These are phyloP conservation scores for Alternaria arbusti DNA, from an alignment of 2,329 filamentous ascomycete species.

Conservation along the genomic window DNA sequence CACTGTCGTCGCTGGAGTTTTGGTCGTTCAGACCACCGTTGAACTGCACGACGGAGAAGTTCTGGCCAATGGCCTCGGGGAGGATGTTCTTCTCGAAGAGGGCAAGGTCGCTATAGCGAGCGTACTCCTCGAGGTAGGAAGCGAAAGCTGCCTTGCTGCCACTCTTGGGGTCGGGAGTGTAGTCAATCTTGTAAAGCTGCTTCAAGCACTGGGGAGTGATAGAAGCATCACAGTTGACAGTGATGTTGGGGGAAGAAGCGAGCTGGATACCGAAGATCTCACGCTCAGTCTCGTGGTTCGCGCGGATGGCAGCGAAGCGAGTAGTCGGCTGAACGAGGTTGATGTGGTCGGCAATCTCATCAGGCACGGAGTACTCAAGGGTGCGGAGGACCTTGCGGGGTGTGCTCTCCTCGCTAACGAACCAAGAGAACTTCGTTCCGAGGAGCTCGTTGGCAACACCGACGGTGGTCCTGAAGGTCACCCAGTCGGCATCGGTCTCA, in stretches of 20 bases:
- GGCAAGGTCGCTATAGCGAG: constrained; percentile 56
- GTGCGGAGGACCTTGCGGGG: constrained; percentile 53
- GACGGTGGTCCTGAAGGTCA: constrained; percentile 48
- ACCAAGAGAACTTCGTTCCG: constrained; percentile 56
- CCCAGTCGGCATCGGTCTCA: constrained; percentile 47
- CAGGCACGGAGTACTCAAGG: constrained; percentile 50
- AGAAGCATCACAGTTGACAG: constrained; percentile 26
- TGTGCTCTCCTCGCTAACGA: constrained; percentile 44
- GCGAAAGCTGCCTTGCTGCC: constrained; percentile 60
- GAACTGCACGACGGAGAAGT: constrained; percentile 50
- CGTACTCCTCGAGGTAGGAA: constrained; percentile 60
- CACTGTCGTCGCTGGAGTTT: constrained; percentile 27
- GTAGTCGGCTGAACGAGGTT: constrained; percentile 61
- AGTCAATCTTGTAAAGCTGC: constrained; percentile 58
- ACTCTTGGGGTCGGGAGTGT: constrained; percentile 52
- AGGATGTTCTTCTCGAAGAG: constrained; percentile 50
- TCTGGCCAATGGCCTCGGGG: constrained; percentile 47
- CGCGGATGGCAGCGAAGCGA: constrained; percentile 52
- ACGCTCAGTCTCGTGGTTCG: constrained; percentile 24
- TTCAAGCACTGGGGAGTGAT: constrained; percentile 59
- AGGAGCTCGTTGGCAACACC: constrained; percentile 54
- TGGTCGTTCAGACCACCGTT: constrained; percentile 35
- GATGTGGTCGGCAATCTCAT: constrained; percentile 49
- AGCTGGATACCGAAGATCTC: constrained; percentile 25
- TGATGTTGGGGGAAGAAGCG: constrained; percentile 18